Percentiles rank a stretch among this genome's conserved stretches.
Evolutionary conservation across 345 rosid genomes (phyloP).

Genomic region (Carallia pectinifolia): DNA sequence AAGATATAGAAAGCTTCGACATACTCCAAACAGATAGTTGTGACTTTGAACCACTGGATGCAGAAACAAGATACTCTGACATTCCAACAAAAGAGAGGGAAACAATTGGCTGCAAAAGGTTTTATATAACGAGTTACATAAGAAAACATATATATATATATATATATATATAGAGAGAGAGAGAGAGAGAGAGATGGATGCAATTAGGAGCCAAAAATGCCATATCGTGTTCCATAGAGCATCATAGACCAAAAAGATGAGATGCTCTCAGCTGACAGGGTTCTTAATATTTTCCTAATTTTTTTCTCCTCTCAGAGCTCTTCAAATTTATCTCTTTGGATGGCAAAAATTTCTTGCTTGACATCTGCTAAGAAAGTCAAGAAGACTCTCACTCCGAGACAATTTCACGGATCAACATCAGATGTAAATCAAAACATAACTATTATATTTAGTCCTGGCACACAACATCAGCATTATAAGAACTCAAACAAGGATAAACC

Average conservation of each 20-base stretch:
- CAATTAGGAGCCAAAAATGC: neutral
- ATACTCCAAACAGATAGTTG: conserved; percentile 78
- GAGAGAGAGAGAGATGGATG: neutral
- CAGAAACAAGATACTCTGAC: conserved; percentile 76
- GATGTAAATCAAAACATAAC: too few relatives aligned
- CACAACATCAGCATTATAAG: too few relatives aligned
- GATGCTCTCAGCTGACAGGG: too few relatives aligned
- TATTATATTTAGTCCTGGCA: too few relatives aligned
- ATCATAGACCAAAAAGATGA: neutral
- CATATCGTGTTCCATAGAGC: neutral
- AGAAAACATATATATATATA: neutral
- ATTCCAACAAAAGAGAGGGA: conserved; percentile 65
- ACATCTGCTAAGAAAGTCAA: neutral
- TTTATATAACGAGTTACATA: conserved; percentile 4
- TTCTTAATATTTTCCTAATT: neutral
- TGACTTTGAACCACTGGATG: conserved; percentile 56
- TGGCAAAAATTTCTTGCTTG: neutral
- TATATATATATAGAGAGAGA: too few relatives aligned
- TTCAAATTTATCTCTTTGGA: conserved; percentile 1
- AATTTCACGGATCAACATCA: neutral
- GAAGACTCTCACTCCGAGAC: too few relatives aligned
- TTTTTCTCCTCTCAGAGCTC: too few relatives aligned
- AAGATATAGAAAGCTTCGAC: conserved; percentile 58
- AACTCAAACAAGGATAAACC: too few relatives aligned
- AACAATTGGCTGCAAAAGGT: conserved; percentile 59